Base-by-base conservation (phyloP, 2,329 filamentous ascomycete genomes). In the Fusarium nelsonii region DNA sequence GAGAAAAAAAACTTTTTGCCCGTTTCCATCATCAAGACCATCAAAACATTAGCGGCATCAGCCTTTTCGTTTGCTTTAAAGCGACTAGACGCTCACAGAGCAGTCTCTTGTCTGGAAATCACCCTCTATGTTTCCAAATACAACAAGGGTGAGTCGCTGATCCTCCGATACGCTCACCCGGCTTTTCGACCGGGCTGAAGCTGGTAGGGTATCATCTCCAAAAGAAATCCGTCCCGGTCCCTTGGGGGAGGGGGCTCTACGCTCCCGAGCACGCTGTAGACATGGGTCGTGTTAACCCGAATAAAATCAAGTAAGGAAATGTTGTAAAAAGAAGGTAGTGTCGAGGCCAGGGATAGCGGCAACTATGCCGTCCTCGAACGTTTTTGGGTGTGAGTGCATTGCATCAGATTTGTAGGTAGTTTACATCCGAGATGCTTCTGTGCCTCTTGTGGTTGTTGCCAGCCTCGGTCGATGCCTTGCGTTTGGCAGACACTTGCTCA, bases 341-440 rank as follows among this genome's bases (percentile, higher is more conserved):
- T 65, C 72, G 77, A 81, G 81, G 81, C 80, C 81, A 83, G 81
- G 81, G 81, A 80, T 80, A 78, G 76, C 74, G 71, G 61, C 63
- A 68, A 58, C 76, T 78, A 82, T 78, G 79, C 82, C 82, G 81
- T 84, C 82, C 81, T 81, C 80, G 75, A 76, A 78, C 82, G 82
- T 84, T 76, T 74, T 65, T 56, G 34, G 50, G 45, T 34, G 45
- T 64, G 55, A 58, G 58, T 63, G 55, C 58, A 49, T 45, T 51
- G 65, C 58, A 65, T 81, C 76, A 85, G 61, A 85, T 78, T 49
- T 77, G 80, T 66, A 87, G 77, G 46, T 81, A 73, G 67, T 84
- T 83, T 53, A 88, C 83, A 68, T 89, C 86, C 23, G 86, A 86
- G 65, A 88, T 85, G 77, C 87, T 89, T 74, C 86, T 80, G 68